phyloP scores from a whole-genome alignment of 345 rosid genomes.

The Populus davidiana region DNA sequence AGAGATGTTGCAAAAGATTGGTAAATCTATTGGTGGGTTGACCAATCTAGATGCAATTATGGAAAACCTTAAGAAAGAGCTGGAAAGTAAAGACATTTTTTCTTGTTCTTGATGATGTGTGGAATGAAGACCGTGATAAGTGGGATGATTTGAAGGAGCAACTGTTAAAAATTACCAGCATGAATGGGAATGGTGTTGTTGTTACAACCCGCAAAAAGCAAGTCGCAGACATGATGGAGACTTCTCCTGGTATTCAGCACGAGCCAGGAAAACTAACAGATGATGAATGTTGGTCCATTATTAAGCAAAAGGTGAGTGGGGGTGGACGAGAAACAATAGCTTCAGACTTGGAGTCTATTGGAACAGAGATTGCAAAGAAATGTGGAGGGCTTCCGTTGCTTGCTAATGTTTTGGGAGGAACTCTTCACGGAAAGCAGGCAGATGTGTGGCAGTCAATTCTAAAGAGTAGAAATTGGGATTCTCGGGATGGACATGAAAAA shows the following conservation, averaged over 20 bases:
- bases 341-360: constrained; percentile 14
- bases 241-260: not conserved
- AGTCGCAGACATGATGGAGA: constrained; percentile 9
- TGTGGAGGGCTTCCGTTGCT: constrained; percentile 25
- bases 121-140: constrained; percentile 3
- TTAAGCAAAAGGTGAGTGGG: not conserved
- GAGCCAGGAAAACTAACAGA: not conserved
- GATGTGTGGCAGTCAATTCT: constrained; percentile 10
- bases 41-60: no score
- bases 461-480: constrained; percentile 4
- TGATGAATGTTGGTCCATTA: constrained; percentile 21
- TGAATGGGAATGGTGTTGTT: constrained; percentile 5
- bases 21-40: no score
- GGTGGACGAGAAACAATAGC: not conserved
- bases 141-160: constrained; percentile 12
- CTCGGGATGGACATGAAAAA: not conserved
- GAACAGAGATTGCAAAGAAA: constrained; percentile 13
- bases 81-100: constrained; percentile 1
- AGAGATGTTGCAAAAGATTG: no score
- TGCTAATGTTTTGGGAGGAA: constrained; percentile 14
- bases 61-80: not conserved
- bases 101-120: constrained; percentile 25
- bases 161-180: not conserved
- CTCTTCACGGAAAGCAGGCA: not conserved
- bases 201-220: constrained; percentile 17